Base-by-base conservation (phyloP, 106 monocot species). In the Alisma plantagoaquatica region DNA sequence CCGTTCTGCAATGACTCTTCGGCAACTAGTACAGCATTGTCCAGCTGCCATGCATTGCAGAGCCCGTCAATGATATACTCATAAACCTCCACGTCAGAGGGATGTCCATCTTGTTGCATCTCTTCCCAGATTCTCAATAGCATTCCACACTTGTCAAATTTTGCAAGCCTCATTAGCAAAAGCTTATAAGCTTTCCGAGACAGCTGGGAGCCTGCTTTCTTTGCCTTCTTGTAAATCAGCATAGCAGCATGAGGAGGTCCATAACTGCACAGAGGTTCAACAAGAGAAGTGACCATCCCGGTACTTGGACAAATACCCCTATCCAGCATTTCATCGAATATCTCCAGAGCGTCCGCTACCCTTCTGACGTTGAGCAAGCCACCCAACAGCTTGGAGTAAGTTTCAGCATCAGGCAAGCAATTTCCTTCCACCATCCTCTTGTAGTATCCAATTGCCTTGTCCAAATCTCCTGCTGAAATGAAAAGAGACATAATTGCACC, bases 211-310 rank as follows among this genome's bases (percentile, higher is more conserved):
- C 84, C 89, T 31, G 27, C 54, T 66, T 79, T 85, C 61, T 68
- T 82, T 33, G 75, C 70, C 57, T 70, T 89, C 59, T 74, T 74
- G 32, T 96, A 96, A 32, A 96, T 67, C 31, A 84, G 31, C 78
- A 96, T 71, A 22, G 96, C 89, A 26, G 96, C 96, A 81, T 89
- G 76, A 43, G 96, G 96, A n/a, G 96, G 96, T 14, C 89, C 96
- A 76, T 78, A 89, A 27, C 71, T 85, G 60, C 84, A 89, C 16
- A 98, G 46, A 52, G 73, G 73, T 29, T 72, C 71, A 23, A 98
- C 64, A 23, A 84, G 79, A 25, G 70, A 75, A 29, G 96, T 89
- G 48, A 89, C 46, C 81, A 85, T 81, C 42, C 84, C 81, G 26
- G 81, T 78, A 35, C 31, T 85, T 51, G 89, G 89, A 11, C 53